A percentile compares a stretch with the other conserved stretches of the same genome.
phyloP scores from a whole-genome alignment of 768 basidiomycete genomes.

The Mycena rebaudengoi region DNA sequence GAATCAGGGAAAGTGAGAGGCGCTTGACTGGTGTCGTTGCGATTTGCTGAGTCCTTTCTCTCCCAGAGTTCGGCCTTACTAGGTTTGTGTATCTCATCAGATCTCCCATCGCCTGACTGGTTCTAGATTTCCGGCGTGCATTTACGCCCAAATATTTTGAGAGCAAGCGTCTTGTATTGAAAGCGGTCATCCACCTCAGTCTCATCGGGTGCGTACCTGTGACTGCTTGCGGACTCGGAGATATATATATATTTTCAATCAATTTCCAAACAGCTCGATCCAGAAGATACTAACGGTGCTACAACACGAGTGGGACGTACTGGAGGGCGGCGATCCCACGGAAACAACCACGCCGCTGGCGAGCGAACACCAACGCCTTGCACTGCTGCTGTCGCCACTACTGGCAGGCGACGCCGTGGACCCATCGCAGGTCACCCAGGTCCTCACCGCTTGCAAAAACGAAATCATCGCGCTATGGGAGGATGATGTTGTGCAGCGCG shows the following conservation, averaged over 20 bases:
- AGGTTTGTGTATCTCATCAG: background rate
- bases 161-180: conserved; percentile 53
- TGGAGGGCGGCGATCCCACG: no score
- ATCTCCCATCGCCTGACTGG: background rate
- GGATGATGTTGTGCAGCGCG: conserved; percentile 49
- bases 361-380: conserved; percentile 6
- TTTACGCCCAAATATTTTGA: conserved; percentile 55
- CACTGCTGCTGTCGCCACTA: conserved; percentile 36
- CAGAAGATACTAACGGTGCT: conserved; percentile 52
- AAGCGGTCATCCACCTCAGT: conserved; percentile 58
- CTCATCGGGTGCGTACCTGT: conserved; percentile 48
- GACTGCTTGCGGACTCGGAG: no score
- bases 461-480: conserved; percentile 60
- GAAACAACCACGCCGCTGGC: background rate
- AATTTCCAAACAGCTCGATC: conserved; percentile 43
- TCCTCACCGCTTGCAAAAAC: conserved; percentile 49
- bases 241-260: background rate
- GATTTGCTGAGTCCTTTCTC: background rate
- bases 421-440: conserved; percentile 5
- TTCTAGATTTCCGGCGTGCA: conserved; percentile 55
- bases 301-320: conserved; percentile 39
- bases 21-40: background rate
- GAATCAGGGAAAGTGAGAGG: conserved; percentile 45
- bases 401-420: conserved; percentile 50
- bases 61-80: conserved; percentile 10